phyloP scores from a whole-genome alignment of 768 basidiomycete genomes.

The Mycena belliarum region DNA sequence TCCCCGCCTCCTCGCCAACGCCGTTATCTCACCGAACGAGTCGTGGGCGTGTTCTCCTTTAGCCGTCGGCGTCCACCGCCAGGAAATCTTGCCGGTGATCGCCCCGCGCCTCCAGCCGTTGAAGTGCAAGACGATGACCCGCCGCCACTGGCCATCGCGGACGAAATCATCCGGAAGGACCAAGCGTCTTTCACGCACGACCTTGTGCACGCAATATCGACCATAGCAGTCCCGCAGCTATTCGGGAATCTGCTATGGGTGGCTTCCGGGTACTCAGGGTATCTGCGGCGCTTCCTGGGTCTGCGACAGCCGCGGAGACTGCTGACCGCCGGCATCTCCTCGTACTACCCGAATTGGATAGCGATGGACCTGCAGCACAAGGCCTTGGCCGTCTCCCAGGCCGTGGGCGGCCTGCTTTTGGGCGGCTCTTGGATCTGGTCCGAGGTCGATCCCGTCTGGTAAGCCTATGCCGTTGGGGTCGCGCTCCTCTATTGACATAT shows the following conservation, averaged over 20 bases:
- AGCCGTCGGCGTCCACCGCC: constrained; percentile 20
- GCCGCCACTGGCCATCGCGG: constrained; percentile 15
- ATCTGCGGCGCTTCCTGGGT: constrained; percentile 23
- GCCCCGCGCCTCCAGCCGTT: too few species aligned
- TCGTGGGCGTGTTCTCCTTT: constrained; percentile 28
- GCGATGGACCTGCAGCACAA: constrained; percentile 31
- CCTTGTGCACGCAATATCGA: constrained; percentile 25
- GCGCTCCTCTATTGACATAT: not conserved
- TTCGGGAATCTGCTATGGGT: constrained; percentile 23
- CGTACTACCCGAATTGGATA: constrained; percentile 27
- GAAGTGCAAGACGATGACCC: constrained; percentile 21
- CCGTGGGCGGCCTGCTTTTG: constrained; percentile 19
- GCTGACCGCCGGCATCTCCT: constrained; percentile 27
- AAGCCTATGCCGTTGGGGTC: not conserved
- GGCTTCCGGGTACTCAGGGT: constrained; percentile 2
- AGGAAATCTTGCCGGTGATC: too few species aligned
- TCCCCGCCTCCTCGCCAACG: constrained; percentile 19
- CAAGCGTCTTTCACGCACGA: constrained; percentile 16
- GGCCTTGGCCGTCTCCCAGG: not conserved
- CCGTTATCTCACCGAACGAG: constrained; percentile 25
- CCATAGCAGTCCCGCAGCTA: constrained; percentile 20
- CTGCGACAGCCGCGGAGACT: constrained; percentile 17
- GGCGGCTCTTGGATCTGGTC: constrained; percentile 49
- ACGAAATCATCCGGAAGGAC: constrained; percentile 18
- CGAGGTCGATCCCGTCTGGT: constrained; percentile 51